Evolutionary conservation across 1,139 yeast genomes (phyloP), one percentile per base, ranked within the genome.

Genomic region (Candida neerlandica): DNA sequence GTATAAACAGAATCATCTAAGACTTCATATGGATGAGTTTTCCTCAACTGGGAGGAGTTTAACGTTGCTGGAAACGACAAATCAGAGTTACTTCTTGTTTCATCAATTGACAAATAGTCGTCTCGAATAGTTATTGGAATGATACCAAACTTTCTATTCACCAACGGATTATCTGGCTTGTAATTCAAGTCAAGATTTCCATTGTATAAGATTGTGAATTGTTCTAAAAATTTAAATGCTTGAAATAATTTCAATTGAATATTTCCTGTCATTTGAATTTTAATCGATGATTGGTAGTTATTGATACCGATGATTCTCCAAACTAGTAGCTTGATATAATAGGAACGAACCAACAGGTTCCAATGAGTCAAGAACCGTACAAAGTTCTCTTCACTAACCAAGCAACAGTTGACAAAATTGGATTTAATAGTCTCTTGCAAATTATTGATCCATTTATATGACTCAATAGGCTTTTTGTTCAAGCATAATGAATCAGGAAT

Each of bases 1-100:
- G 86, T 78, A 62, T 87, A 87, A 26, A 86, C 82, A 1, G 89
- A 85, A 57, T 86, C 94, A 63, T 88, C 96, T 56, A 87, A 81
- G 4, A 87, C 80, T 58, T 88, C 96, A 65, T 77, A 88, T 0
- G 91, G 83, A 64, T 85, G 85, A 0, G 81, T 75, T 55, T 79
- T 77, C 43, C 75, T 64, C 41, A 75, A 62, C 51, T 70, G 77
- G 54, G 71, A 69, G 7, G 70, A 57, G 47, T 62, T 64, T 0
- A 62, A 46, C n/a, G 53, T 42, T 12, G 56, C 43, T 5, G 58
- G 44, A 3, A 55, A 44, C 21, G 53, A 40, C 29, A 43, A 51
- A 38, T 46, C 41, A 1, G 34, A 32, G 18, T 46, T 49, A 4
- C 60, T 52, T 1, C 62, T 50, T 2, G 49, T 37, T 12, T 59